Evolutionary conservation across 768 basidiomycete species (phyloP), one percentile per base, ranked within the genome.

Genomic region (Termitomyces eurrhizus): DNA sequence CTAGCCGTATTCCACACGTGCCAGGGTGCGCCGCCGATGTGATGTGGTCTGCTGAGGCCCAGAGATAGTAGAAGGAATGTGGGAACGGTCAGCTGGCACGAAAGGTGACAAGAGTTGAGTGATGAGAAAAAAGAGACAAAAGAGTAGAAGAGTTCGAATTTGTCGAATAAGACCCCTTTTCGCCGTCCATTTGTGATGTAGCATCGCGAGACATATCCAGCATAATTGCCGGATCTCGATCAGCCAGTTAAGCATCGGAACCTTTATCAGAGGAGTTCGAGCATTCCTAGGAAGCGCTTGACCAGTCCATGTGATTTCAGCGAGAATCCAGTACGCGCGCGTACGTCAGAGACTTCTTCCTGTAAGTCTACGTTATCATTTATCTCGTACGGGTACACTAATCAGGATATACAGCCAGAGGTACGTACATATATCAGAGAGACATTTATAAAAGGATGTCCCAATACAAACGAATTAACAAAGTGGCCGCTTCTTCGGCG

Each of bases 131-230:
- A 33, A 44, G 39, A 14, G 29, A 29, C 53, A n/a, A 42, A 32
- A 55, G 18, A 32, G 39, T 7, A 33, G 53, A 33, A 44, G 41
- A 18, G 26, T 24, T n/a, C 21, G 50, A 44, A 29, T 45, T 44
- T 32, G 9, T n/a, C 52, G 33, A 24, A 41, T 16, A 41, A 50
- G 46, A 32, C 14, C 21, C 58, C 58, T 44, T 52, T 32, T 52
- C 45, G 51, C 41, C 18, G 29, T 42, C 18, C 39, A 55, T 44
- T 33, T 33, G 42, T 42, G 33, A 16, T 33, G 50, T 37, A 49
- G 42, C n/a, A 33, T n/a, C 52, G 59, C 49, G 53, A 60, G 59
- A 60, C 59, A 60, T 53, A 37, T 53, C 18, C 37, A 42, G 44
- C 13, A 26, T 29, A 21, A n/a, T n/a, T 44, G 37, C 21, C 52